Evolutionary conservation across 1,284 basidiomycete species (phyloP).

Genomic region (Trametes pubescens): DNA sequence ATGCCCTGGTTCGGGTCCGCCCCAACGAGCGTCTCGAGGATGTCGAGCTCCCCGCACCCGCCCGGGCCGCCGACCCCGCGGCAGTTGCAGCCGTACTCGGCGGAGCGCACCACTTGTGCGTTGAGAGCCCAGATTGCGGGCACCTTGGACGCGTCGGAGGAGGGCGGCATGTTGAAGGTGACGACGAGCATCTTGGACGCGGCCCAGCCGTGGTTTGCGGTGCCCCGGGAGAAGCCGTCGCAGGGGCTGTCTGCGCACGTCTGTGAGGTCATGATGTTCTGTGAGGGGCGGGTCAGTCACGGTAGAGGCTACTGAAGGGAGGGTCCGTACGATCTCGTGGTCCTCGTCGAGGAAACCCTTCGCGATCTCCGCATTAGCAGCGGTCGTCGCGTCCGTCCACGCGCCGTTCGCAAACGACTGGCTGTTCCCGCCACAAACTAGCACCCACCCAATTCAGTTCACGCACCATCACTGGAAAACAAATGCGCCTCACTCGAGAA

Average conservation of each 20-base stretch:
- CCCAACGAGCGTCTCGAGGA: slow-evolving; percentile 40
- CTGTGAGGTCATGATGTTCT: slow-evolving; percentile 40
- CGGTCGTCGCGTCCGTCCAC: slow-evolving; percentile 29
- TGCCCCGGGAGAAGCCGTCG: slow-evolving; percentile 42
- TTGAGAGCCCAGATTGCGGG: slow-evolving; percentile 45
- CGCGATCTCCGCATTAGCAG: slow-evolving; percentile 23
- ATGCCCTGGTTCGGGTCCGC: slow-evolving; percentile 36
- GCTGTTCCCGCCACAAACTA: slow-evolving; percentile 30
- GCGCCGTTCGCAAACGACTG: slow-evolving; percentile 35
- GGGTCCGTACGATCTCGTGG: slow-evolving; percentile 28
- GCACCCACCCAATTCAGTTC: not conserved
- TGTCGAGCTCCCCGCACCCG: slow-evolving; percentile 44
- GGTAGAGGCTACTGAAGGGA: not conserved
- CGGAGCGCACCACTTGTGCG: slow-evolving; percentile 42
- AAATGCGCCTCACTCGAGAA: slow-evolving; percentile 37
- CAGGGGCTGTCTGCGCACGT: slow-evolving; percentile 34
- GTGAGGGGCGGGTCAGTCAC: not conserved
- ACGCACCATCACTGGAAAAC: too few species aligned
- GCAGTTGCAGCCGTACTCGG: slow-evolving; percentile 48
- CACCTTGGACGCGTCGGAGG: slow-evolving; percentile 29
- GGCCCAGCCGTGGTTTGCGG: slow-evolving; percentile 43
- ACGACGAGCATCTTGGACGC: slow-evolving; percentile 41
- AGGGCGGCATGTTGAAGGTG: slow-evolving; percentile 32
- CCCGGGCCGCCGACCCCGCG: slow-evolving; percentile 37
- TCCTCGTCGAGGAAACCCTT: slow-evolving; percentile 28